Evolutionary conservation across 495 filamentous ascomycete genomes (phyloP).

Genomic region (Aspergillus haitiensis): DNA sequence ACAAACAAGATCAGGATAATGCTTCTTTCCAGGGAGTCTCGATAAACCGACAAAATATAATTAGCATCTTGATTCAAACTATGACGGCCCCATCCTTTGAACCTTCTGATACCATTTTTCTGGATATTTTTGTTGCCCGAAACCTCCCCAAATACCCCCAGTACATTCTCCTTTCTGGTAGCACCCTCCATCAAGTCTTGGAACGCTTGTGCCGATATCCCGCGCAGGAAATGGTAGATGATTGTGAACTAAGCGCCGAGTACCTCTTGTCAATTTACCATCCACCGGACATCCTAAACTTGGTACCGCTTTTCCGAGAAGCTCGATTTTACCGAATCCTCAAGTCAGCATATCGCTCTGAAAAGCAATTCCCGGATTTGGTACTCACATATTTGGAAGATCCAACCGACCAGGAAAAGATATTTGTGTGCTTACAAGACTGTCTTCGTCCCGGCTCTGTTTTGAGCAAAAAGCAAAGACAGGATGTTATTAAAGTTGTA

Average conservation of each 20-base stretch:
- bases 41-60: conserved; percentile 85
- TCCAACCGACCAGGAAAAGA: conserved; percentile 63
- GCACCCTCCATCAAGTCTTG: conserved; percentile 77
- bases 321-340: conserved; percentile 92
- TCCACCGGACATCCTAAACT: conserved; percentile 71
- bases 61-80: conserved; percentile 84
- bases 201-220: conserved; percentile 83
- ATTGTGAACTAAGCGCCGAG: conserved; percentile 93
- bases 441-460: conserved; percentile 72
- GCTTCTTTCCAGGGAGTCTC: conserved; percentile 52
- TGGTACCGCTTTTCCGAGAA: conserved; percentile 75
- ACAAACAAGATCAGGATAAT: conserved; percentile 55
- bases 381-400: conserved; percentile 86
- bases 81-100: conserved; percentile 74
- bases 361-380: conserved; percentile 77
- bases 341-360: conserved; percentile 80
- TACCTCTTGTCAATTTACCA: conserved; percentile 93
- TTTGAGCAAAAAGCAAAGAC: conserved; percentile 70
- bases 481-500: conserved; percentile 73
- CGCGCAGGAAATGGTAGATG: conserved; percentile 76
- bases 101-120: conserved; percentile 81
- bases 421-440: conserved; percentile 80
- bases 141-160: conserved; percentile 96
- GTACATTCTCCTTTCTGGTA: conserved; percentile 87
- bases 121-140: conserved; percentile 97